Evolutionary conservation across 768 basidiomycete genomes (phyloP), one percentile per base, ranked within the genome.

Genomic region (Boletus eberwhitei): DNA sequence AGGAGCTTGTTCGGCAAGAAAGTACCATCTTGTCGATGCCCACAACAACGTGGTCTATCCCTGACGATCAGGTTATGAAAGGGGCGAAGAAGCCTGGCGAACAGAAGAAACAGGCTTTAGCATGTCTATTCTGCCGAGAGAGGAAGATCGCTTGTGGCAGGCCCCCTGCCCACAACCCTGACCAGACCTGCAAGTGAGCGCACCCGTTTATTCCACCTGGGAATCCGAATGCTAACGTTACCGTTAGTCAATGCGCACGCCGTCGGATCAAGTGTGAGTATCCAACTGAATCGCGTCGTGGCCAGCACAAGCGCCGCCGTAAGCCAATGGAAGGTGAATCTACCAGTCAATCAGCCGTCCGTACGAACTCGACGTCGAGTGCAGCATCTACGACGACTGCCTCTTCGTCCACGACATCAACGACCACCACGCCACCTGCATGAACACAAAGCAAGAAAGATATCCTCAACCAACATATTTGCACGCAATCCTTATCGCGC

Each of bases 131-230:
- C 67, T 79, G 78, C 57, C 69, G 78, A 54, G 76, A 77, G 67
- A 67, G 78, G 56, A 79, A 79, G 66, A 79, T 79, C 60, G 77
- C 77, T 22, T 79, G 78, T 59, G 78, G 78, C 31, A 67, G 75
- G 16, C 77, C 77, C 16, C 58, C 70, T 51, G 70, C 73, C 26
- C 71, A 71, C 19, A 69, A 57, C 57, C 60, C 64, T 52, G 73
- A 75, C 49, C 68, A 65, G 52, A 71, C 75, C 8, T 79, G 78
- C 78, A 79, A 79, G 78, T 79, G 49, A 64, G 78, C 51, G n/a
- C 64, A 4, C 53, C 13, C 32, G 4, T 57, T 39, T 40, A 16
- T 60, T 40, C 43, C 36, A 36, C 50, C 38, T 52, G 39, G 34
- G 47, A 44, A 48, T 51, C 26, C 36, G 45, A 57, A 57, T 44